phyloP scores from a whole-genome alignment of 306 rosid species.

The Betula pendula region DNA sequence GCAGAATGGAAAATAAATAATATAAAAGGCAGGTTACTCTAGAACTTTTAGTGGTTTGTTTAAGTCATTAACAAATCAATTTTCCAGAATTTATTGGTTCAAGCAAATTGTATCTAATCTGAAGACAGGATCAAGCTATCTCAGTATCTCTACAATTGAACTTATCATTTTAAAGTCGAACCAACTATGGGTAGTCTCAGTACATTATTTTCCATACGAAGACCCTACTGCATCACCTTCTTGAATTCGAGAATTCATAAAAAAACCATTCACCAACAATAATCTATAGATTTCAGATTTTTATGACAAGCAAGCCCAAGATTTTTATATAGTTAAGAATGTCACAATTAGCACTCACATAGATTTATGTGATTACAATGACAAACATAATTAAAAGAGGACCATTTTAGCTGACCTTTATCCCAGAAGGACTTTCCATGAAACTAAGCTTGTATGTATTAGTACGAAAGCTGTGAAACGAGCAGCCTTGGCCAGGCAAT shows the following conservation, averaged over 20 bases:
- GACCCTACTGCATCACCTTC: neutral
- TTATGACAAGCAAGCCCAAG: neutral
- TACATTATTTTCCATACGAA: neutral
- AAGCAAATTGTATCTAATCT: neutral
- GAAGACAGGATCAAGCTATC: neutral
- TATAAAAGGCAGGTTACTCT: neutral
- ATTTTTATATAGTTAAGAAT: constrained; percentile 6
- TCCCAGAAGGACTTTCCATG: constrained; percentile 93
- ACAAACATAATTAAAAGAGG: constrained; percentile 17
- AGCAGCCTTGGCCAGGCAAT: constrained; percentile 96
- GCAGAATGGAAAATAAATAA: neutral
- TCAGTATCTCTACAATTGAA: neutral
- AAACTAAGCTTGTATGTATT: constrained; percentile 93
- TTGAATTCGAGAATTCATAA: neutral
- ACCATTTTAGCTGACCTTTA: constrained; percentile 55
- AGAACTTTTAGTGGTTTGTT: neutral
- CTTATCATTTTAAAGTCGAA: neutral
- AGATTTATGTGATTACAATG: neutral
- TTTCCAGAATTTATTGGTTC: neutral
- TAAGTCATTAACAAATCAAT: neutral
- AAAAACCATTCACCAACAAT: neutral
- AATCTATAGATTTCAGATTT: neutral
- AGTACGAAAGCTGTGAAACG: constrained; percentile 92
- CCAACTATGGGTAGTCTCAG: neutral
- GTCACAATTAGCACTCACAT: neutral